Base-by-base conservation (phyloP, 176 grass and related monocot genomes). In the Avena sativa region DNA sequence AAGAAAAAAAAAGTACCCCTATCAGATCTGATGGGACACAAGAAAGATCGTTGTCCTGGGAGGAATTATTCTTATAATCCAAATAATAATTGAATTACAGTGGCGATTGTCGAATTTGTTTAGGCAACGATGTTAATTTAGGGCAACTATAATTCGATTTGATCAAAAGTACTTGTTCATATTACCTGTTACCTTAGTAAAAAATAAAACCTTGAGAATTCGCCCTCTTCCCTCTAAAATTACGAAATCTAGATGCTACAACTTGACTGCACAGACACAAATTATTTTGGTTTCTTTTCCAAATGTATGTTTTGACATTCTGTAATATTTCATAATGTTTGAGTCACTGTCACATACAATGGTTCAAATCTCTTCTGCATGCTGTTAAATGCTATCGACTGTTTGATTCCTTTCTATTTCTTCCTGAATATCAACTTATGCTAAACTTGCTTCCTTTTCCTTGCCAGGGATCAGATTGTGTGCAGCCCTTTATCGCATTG, bases 381-480 rank as follows among this genome's bases (percentile, higher is more conserved):
- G 58, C 32, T 46, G 16, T 17, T 53, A 48, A 62, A 78, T 46
- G 49, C 15, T 53, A 32, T 43, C 28, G 12, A 64, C 17, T 65
- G 30, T 76, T 67, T 34, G 5, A 25, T 82, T 53, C 30, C 16
- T 76, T 28, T 46, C 12, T 53, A 14, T 32, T 34, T 78, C 12
- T 61, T 78, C n/a, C n/a, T 44, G 57, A 48, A 79, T 65, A 55
- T 58, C 9, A 47, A 47, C 52, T 71, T 26, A 26, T 30, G 55
- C 32, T 53, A 25, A 88, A 12, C 4, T 62, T 78, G 8, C 48
- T 85, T 48, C 34, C 16, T 81, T 50, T 86, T 6, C 16, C 63
- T 90, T 88, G 63, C n/a, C 76, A 98, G 97, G 97, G 94, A 78
- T 96, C 97, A 52, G 94, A 98, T 83, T 98, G 97, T 75, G 94